Percentiles rank a stretch among this genome's conserved stretches.
phyloP scores from a whole-genome alignment of 2,329 filamentous ascomycete genomes.

The Mycocentrospora acerina region DNA sequence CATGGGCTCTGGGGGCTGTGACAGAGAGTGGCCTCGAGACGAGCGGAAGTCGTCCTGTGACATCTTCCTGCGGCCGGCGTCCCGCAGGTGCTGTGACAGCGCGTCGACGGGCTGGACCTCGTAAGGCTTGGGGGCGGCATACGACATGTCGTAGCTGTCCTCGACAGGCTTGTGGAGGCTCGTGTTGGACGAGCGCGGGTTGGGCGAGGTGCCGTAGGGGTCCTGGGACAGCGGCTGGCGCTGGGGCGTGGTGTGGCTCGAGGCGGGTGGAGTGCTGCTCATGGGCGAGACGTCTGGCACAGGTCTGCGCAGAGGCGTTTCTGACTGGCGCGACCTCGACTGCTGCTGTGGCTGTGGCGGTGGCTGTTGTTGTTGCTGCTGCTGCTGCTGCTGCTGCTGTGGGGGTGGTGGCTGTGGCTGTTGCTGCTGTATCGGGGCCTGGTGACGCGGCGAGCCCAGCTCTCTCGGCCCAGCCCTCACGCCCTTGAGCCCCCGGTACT shows the following conservation, averaged over 20 bases:
- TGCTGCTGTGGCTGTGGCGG: no score
- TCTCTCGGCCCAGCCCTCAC: conserved; percentile 37
- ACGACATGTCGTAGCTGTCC: conserved; percentile 38
- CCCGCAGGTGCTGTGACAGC: conserved; percentile 23
- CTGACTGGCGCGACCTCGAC: conserved; percentile 15
- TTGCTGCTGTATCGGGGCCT: no score
- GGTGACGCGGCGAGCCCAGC: conserved; percentile 37
- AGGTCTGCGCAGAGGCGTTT: conserved; percentile 31
- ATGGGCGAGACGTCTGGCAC: conserved; percentile 29
- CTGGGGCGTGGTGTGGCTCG: conserved; percentile 28
- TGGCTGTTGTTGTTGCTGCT: conserved; percentile 20
- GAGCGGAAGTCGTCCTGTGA: conserved; percentile 34
- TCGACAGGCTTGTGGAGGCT: conserved; percentile 21
- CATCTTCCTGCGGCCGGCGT: conserved; percentile 20
- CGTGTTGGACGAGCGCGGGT: conserved; percentile 26
- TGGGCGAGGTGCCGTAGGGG: conserved; percentile 22
- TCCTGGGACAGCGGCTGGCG: conserved; percentile 24
- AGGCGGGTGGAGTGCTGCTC: conserved; percentile 16
- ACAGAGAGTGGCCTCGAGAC: conserved; percentile 21
- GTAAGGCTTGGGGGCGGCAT: conserved; percentile 40
- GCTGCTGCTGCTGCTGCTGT: conserved; percentile 24
- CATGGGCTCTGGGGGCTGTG: conserved; percentile 33
- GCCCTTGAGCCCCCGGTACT: conserved; percentile 32
- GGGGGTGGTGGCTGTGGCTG: conserved; percentile 22
- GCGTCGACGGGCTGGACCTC: conserved; percentile 35